Evolutionary conservation across 208 protist species (phyloP).

Genomic region (Trypanosoma theileri): DNA sequence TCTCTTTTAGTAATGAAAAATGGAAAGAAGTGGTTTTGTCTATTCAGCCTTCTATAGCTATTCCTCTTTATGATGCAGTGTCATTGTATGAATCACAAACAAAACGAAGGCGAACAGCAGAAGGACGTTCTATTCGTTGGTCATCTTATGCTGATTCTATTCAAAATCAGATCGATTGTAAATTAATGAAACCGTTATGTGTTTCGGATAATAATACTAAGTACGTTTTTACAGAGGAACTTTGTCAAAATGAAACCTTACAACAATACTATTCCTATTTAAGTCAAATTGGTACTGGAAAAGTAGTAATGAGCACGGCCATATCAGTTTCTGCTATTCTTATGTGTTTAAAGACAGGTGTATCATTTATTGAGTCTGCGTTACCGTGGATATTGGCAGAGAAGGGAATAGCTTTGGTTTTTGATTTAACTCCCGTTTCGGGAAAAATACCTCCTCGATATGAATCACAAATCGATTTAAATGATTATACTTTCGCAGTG

Average conservation of each 20-base stretch:
- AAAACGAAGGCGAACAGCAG: constrained; percentile 44
- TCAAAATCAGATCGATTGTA: constrained; percentile 8
- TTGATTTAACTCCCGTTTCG: constrained; percentile 18
- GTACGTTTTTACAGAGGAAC: constrained; percentile 27
- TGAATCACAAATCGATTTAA: constrained; percentile 67
- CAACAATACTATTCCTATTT: constrained; percentile 38
- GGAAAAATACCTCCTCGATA: background rate
- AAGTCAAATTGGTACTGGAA: constrained; percentile 22
- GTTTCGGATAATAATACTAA: constrained; percentile 27
- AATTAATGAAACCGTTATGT: constrained; percentile 30
- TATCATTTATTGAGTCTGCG: constrained; percentile 67
- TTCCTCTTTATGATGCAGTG: constrained; percentile 58
- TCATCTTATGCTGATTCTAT: constrained; percentile 5
- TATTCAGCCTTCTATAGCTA: constrained; percentile 45
- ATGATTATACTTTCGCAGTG: constrained; percentile 59
- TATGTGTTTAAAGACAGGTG: constrained; percentile 41
- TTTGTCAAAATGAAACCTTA: constrained; percentile 37
- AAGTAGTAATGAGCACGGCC: constrained; percentile 42
- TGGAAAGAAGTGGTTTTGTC: constrained; percentile 60
- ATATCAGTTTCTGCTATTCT: constrained; percentile 45
- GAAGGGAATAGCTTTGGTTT: constrained; percentile 63
- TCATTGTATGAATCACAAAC: constrained; percentile 42
- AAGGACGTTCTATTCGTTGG: constrained; percentile 46
- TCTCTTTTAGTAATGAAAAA: constrained; percentile 39
- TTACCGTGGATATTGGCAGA: constrained; percentile 74